A percentile compares a stretch with the other conserved stretches of the same genome.
Evolutionary conservation across 345 rosid species (phyloP).

Genomic region (Camelina sativa): DNA sequence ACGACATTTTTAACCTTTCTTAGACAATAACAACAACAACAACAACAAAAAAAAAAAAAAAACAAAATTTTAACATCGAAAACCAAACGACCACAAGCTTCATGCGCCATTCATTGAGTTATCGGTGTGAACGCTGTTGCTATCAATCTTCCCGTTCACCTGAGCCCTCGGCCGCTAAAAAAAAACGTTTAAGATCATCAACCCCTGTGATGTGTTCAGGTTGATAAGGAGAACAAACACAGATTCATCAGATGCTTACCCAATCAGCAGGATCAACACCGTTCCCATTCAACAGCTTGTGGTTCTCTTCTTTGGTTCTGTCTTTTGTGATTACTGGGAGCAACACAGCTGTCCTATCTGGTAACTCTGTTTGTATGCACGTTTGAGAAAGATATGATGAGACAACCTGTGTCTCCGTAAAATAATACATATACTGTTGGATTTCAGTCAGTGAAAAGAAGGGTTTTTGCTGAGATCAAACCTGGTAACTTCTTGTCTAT

Average conservation of each 20-base stretch:
- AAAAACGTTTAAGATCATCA: constrained; percentile 5
- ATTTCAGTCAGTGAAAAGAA: constrained; percentile 4
- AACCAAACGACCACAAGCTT: constrained; percentile 34
- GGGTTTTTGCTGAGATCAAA: constrained; percentile 39
- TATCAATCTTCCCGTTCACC: constrained; percentile 82
- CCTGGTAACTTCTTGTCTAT: constrained; percentile 99
- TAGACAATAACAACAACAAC: too few species aligned
- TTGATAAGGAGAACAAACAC: neutral
- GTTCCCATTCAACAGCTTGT: constrained; percentile 93
- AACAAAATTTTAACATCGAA: neutral
- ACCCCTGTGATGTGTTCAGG: neutral
- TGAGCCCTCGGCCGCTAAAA: constrained; percentile 77
- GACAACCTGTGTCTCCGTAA: neutral
- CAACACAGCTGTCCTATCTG: constrained; percentile 67
- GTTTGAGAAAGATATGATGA: constrained; percentile 26
- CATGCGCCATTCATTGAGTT: constrained; percentile 74
- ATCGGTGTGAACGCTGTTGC: constrained; percentile 62
- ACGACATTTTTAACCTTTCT: too few species aligned
- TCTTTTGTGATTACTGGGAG: constrained; percentile 82
- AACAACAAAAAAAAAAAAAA: neutral
- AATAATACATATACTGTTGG: neutral
- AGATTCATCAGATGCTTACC: constrained; percentile 49
- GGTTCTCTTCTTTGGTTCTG: constrained; percentile 83
- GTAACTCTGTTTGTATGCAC: constrained; percentile 62
- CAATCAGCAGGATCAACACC: constrained; percentile 84